phyloP scores from a whole-genome alignment of 2,329 filamentous ascomycete genomes.

The Neofusicoccum laricinum region DNA sequence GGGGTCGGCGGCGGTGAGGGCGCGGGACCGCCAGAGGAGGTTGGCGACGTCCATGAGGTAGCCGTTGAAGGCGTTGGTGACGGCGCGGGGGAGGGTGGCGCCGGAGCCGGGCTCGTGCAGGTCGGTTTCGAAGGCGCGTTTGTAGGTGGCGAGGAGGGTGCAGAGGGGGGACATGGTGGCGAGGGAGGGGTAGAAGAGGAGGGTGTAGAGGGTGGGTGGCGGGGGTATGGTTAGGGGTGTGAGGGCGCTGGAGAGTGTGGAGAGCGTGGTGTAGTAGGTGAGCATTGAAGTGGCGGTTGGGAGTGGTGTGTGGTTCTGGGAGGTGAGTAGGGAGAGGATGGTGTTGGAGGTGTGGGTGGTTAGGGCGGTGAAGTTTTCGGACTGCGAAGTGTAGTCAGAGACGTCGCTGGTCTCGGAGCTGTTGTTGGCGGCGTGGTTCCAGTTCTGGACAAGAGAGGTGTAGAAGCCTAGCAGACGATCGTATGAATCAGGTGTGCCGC shows the following conservation, averaged over 20 bases:
- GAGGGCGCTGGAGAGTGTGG: slow-evolving; percentile 23
- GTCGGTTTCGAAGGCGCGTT: slow-evolving; percentile 65
- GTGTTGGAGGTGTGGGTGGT: slow-evolving; percentile 30
- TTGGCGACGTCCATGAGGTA: slow-evolving; percentile 88
- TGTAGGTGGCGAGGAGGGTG: slow-evolving; percentile 68
- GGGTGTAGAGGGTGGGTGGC: slow-evolving; percentile 64
- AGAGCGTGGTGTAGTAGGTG: slow-evolving; percentile 66
- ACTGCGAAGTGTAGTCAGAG: slow-evolving; percentile 33
- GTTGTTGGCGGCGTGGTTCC: slow-evolving; percentile 28
- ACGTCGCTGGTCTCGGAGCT: slow-evolving; percentile 43
- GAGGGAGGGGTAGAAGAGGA: slow-evolving; percentile 65
- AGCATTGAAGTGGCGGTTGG: slow-evolving; percentile 47
- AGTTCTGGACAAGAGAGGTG: slow-evolving; percentile 56
- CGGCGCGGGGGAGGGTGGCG: slow-evolving; percentile 20
- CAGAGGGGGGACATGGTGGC: slow-evolving; percentile 67
- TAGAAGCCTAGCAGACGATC: slow-evolving; percentile 65
- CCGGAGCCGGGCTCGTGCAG: slow-evolving; percentile 22
- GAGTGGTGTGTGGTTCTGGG: slow-evolving; percentile 23
- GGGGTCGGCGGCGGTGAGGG: slow-evolving; percentile 64
- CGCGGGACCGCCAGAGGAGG: slow-evolving; percentile 72
- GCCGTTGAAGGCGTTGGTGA: slow-evolving; percentile 67
- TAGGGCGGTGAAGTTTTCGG: slow-evolving; percentile 40
- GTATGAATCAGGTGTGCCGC: slow-evolving; percentile 47
- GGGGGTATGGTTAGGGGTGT: slow-evolving; percentile 69
- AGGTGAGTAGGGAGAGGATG: slow-evolving; percentile 30